A percentile compares a stretch with the other conserved stretches of the same genome.
Evolutionary conservation across 2,329 filamentous ascomycete genomes (phyloP).

Genomic region (Alternaria triticimaculans): DNA sequence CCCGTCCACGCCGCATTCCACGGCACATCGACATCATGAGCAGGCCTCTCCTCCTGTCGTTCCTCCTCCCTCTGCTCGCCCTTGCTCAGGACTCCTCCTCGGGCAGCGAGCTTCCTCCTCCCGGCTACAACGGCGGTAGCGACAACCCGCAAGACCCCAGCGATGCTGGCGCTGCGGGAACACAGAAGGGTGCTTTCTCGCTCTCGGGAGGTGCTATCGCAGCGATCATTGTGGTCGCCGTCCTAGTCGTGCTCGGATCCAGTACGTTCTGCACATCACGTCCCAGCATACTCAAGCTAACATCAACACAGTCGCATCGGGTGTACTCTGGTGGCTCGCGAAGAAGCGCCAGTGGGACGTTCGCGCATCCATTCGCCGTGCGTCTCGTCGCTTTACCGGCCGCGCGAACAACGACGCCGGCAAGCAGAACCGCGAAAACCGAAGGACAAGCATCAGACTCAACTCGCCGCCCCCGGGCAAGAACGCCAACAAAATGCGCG

Average conservation of each 20-base stretch:
- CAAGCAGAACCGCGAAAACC: conserved; percentile 42
- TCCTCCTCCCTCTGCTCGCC: conserved; percentile 36
- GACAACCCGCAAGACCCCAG: conserved; percentile 45
- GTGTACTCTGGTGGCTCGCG: conserved; percentile 76
- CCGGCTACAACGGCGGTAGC: conserved; percentile 46
- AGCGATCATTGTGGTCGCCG: conserved; percentile 76
- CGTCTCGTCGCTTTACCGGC: conserved; percentile 57
- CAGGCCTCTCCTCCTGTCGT: conserved; percentile 30
- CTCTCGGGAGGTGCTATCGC: conserved; percentile 74
- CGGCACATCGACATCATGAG: conserved; percentile 32
- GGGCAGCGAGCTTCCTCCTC: conserved; percentile 28
- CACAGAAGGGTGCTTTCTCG: conserved; percentile 64
- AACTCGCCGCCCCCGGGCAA: conserved; percentile 42
- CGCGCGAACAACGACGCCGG: conserved; percentile 37
- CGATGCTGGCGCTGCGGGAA: conserved; percentile 69
- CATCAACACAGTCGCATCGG: conserved; percentile 62
- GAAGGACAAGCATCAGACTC: conserved; percentile 45
- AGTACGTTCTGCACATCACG: conserved; percentile 58
- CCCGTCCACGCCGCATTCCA: conserved; percentile 20
- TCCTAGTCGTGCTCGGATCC: conserved; percentile 67
- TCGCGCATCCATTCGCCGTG: conserved; percentile 72
- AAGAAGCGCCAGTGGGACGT: conserved; percentile 88
- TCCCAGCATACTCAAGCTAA: conserved; percentile 13
- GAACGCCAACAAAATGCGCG: conserved; percentile 27
- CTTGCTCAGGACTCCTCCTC: conserved; percentile 36